Conservation (phyloP, 1,284 basidiomycete genomes). For the Exobasidium rhododendri region DNA sequence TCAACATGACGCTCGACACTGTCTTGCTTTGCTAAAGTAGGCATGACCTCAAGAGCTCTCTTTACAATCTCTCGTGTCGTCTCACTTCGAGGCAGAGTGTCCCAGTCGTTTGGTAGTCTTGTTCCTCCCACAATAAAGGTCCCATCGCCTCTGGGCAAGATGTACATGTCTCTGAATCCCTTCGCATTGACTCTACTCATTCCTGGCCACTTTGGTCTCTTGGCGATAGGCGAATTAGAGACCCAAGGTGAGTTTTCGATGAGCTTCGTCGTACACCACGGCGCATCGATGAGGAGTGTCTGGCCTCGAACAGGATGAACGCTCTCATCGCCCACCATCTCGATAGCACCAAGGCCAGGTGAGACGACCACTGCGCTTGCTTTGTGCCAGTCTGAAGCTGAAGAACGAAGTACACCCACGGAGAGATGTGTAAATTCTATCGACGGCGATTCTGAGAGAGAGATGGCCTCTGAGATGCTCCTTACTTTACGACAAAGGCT, state of each 20-base stretch:
- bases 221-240: slow-evolving; percentile 1
- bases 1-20: slow-evolving; percentile 17
- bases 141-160: slow-evolving; percentile 43
- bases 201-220: slow-evolving; percentile 17
- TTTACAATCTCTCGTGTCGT: slow-evolving; percentile 35
- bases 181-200: slow-evolving; percentile 23
- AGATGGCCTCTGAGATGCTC: slow-evolving; percentile 12
- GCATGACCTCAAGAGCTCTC: slow-evolving; percentile 25
- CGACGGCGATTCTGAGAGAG: background rate
- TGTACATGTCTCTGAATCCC: slow-evolving; percentile 32
- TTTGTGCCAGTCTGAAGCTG: background rate
- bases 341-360: slow-evolving; percentile 35
- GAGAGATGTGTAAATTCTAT: background rate
- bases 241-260: background rate
- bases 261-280: slow-evolving; percentile 21
- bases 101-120: slow-evolving; percentile 30
- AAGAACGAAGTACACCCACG: background rate
- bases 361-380: slow-evolving; percentile 25
- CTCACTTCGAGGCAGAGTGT: slow-evolving; percentile 18
- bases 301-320: slow-evolving; percentile 40
- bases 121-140: slow-evolving; percentile 44
- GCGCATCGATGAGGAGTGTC: slow-evolving; percentile 37
- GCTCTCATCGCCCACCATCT: slow-evolving; percentile 24
- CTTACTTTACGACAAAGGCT: slow-evolving; percentile 18
- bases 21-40: slow-evolving; percentile 19